phyloP scores from a whole-genome alignment of 495 filamentous ascomycete genomes.

The Neurospora sublineolata region DNA sequence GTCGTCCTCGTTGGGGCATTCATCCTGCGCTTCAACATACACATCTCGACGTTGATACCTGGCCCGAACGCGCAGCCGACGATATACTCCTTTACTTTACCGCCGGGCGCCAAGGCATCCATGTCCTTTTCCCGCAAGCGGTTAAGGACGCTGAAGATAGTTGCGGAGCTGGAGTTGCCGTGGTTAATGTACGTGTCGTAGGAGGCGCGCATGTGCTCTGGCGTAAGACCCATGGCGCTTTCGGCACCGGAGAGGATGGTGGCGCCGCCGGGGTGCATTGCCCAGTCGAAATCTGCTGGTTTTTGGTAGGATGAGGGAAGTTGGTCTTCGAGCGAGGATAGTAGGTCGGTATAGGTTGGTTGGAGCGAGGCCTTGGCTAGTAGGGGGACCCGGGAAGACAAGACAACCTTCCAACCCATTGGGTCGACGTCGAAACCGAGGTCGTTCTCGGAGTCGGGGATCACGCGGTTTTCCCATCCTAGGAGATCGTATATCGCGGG shows the following conservation, averaged over 20 bases:
- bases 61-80: constrained; percentile 58
- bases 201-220: constrained; percentile 48
- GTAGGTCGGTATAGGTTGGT: constrained; percentile 38
- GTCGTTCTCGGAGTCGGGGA: constrained; percentile 44
- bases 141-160: constrained; percentile 50
- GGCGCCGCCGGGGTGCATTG: constrained; percentile 53
- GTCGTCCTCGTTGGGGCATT: not conserved
- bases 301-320: constrained; percentile 29
- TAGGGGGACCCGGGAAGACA: constrained; percentile 44
- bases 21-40: constrained; percentile 40
- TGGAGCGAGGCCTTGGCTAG: constrained; percentile 35
- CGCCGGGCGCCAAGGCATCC: constrained; percentile 37
- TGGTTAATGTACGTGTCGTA: constrained; percentile 54
- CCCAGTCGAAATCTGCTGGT: constrained; percentile 53
- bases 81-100: constrained; percentile 39
- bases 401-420: constrained; percentile 50
- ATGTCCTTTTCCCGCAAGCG: constrained; percentile 45
- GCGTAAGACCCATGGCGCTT: constrained; percentile 37
- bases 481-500: constrained; percentile 42
- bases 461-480: constrained; percentile 45
- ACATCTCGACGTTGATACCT: constrained; percentile 53
- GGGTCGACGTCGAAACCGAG: constrained; percentile 51
- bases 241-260: constrained; percentile 53
- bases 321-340: constrained; percentile 26
- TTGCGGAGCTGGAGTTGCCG: constrained; percentile 47